Base-by-base conservation (phyloP, 75 land plant genomes). In the Adiantum capillusveneris region DNA sequence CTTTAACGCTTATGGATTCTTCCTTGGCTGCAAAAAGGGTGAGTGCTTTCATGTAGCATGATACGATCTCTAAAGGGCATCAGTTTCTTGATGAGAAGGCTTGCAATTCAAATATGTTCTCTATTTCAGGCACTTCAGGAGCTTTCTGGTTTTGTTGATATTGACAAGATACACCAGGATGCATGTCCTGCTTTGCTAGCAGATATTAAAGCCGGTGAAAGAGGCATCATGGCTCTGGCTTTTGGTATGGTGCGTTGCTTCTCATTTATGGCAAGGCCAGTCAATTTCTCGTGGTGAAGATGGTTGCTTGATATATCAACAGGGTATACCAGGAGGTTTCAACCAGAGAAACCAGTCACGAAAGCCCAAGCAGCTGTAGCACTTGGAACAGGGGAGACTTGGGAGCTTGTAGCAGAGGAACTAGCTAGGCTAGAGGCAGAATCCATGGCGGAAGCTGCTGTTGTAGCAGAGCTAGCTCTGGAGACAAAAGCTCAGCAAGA, bases 341-440 rank as follows among this genome's bases (percentile, higher is more conserved):
- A 95, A 64, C 96, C 99, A 46, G 73, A 79, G 24, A 95, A 95
- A 54, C 99, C 96, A 44, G 91, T 87, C 6, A 90, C 99, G 48
- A 90, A 84, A 65, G 96, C 85, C 12, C 99, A 95, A 61, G 99
- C 99, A 57, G 99, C 99, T 26, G 67, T 90, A 63, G 99, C 99
- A 24, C 76, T 95, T 73, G 59, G 82, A 46, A 79, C 76, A 65
- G 92, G 99, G 26, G 97, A 95, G 30, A 75, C 97, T 48, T 65
- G 88, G 52, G 88, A 90, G 30, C 62, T 72, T 68, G 92, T 95
- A 5, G 62, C 64, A 20, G 99, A 95, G 63, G 99, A 95, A 69
- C 79, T 95, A 62, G 74, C 85, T 31, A 86, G 99, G 21, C 79
- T 90, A 31, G 99, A 95, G 77, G 99, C 99, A 11, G 99, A 95